Evolutionary conservation across 2,329 filamentous ascomycete genomes (phyloP), one percentile per base, ranked within the genome.

Genomic region (Aureobasidium musti): DNA sequence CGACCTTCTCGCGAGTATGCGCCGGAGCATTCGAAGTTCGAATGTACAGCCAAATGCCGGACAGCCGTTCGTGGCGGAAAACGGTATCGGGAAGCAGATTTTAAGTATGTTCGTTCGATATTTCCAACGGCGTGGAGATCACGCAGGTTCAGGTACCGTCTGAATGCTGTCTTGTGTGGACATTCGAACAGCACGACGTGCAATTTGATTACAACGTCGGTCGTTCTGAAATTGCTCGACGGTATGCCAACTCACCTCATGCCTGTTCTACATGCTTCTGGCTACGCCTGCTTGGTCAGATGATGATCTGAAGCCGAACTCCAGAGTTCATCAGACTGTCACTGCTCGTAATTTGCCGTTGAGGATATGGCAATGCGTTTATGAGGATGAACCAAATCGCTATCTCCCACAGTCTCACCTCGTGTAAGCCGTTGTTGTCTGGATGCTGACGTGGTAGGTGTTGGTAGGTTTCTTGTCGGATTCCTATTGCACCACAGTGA

Each of bases 391-490:
- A 13, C 11, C 45, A 19, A 50, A 50, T 63, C 43, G 59, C 43
- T 63, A 49, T 63, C 59, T 45, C 59, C 59, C 59, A 63, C 28
- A 63, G 45, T 50, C 43, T 50, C 59, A 63, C 30, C 30, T 50
- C 39, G 30, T 43, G 33, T 49, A 39, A 33, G 28, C 30, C 59
- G 60, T 63, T 63, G 11, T 5, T 50, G 45, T 63, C 5, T 39
- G 23, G 28, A 43, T 63, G 26, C 47, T 53, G 60, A 53, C 47
- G 23, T 13, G 35, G 47, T 43, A 28, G 10, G 21, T 8, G 14
- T 33, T 63, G 11, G 23, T 47, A 23, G 19, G 26, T 7, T 28
- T 26, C 35, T 37, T 37, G 14, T 19, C 14, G 11, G 2, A 35
- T 10, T 13, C 19, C 3, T 5, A 45, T 8, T 17, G 21, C 39